Base-by-base conservation (phyloP, 345 rosid species). In the Jatropha curcas region DNA sequence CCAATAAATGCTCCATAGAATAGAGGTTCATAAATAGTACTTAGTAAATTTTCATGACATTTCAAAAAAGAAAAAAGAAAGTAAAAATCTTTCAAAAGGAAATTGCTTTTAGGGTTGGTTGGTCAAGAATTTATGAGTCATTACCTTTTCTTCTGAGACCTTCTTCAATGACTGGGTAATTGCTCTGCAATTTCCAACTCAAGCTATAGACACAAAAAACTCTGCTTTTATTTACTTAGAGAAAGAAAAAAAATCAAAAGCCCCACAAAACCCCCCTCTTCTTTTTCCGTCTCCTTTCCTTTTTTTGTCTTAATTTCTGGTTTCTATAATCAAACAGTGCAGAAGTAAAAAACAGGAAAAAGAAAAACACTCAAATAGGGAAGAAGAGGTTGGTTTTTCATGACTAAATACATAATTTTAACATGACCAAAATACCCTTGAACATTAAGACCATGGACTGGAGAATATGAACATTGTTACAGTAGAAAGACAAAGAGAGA, bases 1-100 rank as follows among this genome's bases (percentile, higher is more conserved):
- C 65, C 79, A 75, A 79, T 86, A 67, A 86, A 82, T 84, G 86
- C 75, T 75, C 31, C 76, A 25, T 8, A 71, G 64, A 66, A 67
- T 55, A 39, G 65, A 73, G 68, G 52, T 76, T 74, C 80, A 76
- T 62, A 72, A 9, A 65, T 59, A 73, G 74, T 4, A 52, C 45
- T 60, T 24, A 24, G 14, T 16, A 25, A 7, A 51, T 39, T 30
- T 20, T 7, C 34, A 53, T 16, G 37, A 9, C 6, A 5, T 55
- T 28, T 30, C 2, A 1, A 20, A 17, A 4, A 30, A 7, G 4
- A 9, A 4, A 34, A 14, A 39, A 58, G 25, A 22, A 24, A 19
- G n/a, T n/a, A 34, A 61, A 35, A 60, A 14, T 4, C 33, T 14
- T 25, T 45, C 53, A 22, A 63, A 11, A 48, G 35, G 12, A 52